Evolutionary conservation across 208 protist genomes (phyloP), one percentile per base, ranked within the genome.

Genomic region (Wallacemonas sp.): DNA sequence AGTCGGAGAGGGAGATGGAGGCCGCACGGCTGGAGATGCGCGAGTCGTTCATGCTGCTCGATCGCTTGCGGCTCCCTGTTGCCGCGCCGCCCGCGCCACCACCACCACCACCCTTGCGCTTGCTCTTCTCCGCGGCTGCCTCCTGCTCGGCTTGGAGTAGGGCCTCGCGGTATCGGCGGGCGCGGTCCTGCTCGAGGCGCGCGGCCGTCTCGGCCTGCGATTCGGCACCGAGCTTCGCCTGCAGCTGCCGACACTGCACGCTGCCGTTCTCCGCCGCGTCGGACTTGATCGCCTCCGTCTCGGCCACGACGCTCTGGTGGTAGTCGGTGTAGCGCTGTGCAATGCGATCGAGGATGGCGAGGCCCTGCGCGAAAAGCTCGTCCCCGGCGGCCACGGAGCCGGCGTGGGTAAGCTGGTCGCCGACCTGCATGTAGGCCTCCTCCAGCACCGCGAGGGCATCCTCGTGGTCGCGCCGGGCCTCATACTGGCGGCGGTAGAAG

Each of bases 341-440:
- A 54, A 95, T 91, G 29, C 71, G 57, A 33, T 92, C 82, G 2
- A 95, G 74, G 26, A 70, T 74, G 26, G 57, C 42, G 16, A 95
- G 70, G 12, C 75, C 84, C 36, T 85, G 73, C 3, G 74, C 74
- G 62, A 92, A 95, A 3, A 86, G 71, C 41, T 73, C 75, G 59
- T 90, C 77, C 26, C 83, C 81, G 22, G 76, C 74, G 1, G 80
- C 72, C 8, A 67, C 42, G 3, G 85, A 84, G 38, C 67, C 75
- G 46, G 84, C 79, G 32, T 81, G 79, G 18, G 46, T 65, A 41
- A 95, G 74, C 61, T 66, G 54, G 14, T 79, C 54, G 22, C 79
- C 63, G 20, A 82, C 38, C 10, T 48, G 42, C 41, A 54, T 33
- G 59, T 89, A 75, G 59, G 82, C 81, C 61, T 36, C 49, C 68